phyloP scores from a whole-genome alignment of 768 basidiomycete genomes.

The Hericium coralloides region DNA sequence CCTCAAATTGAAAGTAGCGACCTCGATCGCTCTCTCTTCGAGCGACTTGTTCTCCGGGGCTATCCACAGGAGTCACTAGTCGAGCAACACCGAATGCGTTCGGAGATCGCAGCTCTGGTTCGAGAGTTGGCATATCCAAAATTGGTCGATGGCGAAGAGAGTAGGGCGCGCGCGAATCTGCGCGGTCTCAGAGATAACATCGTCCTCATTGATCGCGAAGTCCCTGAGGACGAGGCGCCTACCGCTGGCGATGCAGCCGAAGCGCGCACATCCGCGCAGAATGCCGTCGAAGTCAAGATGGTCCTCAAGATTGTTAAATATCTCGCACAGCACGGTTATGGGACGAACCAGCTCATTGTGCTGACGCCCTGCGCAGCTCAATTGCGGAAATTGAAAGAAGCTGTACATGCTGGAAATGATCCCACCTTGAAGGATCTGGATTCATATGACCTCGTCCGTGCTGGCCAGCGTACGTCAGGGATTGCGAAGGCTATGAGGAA shows the following conservation, averaged over 20 bases:
- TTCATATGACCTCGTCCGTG: constrained; percentile 45
- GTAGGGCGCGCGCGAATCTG: constrained; percentile 40
- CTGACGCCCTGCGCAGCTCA: constrained; percentile 67
- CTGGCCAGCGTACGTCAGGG: constrained; percentile 38
- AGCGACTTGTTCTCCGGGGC: constrained; percentile 50
- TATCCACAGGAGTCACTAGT: constrained; percentile 54
- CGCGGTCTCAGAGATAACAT: constrained; percentile 49
- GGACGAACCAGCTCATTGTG: constrained; percentile 50
- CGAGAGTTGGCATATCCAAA: constrained; percentile 57
- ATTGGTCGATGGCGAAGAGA: constrained; percentile 44
- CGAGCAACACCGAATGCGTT: constrained; percentile 66
- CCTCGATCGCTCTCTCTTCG: constrained; percentile 59
- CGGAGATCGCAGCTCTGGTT: constrained; percentile 57
- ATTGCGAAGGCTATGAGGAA: constrained; percentile 33
- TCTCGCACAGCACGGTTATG: constrained; percentile 60
- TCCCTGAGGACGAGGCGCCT: constrained; percentile 41
- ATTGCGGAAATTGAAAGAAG: constrained; percentile 36
- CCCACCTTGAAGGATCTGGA: constrained; percentile 59
- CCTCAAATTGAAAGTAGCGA: constrained; percentile 40
- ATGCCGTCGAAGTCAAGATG: constrained; percentile 51
- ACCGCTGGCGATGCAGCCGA: constrained; percentile 39
- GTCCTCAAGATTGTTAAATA: constrained; percentile 57
- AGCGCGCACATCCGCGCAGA: constrained; percentile 48
- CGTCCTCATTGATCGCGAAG: constrained; percentile 50
- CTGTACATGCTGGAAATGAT: constrained; percentile 36